Evolutionary conservation across 2,329 filamentous ascomycete genomes (phyloP).

Genomic region (Fusarium oxysporum): DNA sequence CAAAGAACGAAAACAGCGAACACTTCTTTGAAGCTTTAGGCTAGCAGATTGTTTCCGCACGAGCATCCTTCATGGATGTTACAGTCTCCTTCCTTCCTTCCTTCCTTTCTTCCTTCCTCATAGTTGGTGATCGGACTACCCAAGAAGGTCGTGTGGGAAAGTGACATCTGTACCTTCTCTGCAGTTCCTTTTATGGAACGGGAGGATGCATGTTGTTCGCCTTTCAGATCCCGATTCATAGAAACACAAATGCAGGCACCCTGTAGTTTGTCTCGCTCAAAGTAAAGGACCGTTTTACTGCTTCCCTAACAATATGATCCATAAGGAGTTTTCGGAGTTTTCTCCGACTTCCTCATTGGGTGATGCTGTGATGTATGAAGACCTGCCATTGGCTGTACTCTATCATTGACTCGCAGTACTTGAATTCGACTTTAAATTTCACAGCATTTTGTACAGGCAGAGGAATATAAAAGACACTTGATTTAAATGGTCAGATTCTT

Average conservation of each 20-base stretch:
- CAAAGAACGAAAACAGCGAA: background rate
- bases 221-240: background rate
- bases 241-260: background rate
- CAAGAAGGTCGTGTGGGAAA: background rate
- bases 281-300: background rate
- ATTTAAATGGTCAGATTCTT: accelerated
- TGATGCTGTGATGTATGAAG: background rate
- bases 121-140: background rate
- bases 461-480: background rate
- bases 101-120: background rate
- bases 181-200: background rate
- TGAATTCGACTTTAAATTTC: background rate
- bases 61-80: background rate
- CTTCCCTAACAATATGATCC: background rate
- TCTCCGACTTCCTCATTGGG: constrained; percentile 39
- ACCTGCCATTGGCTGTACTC: constrained; percentile 28
- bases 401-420: background rate
- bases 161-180: background rate
- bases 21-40: background rate
- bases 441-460: background rate
- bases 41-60: background rate
- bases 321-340: constrained; percentile 43
- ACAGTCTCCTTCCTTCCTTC: background rate
- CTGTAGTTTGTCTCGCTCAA: background rate
- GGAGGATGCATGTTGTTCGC: background rate